Evolutionary conservation across 2,329 filamentous ascomycete species (phyloP).

Genomic region (Cladosporium colombiae): DNA sequence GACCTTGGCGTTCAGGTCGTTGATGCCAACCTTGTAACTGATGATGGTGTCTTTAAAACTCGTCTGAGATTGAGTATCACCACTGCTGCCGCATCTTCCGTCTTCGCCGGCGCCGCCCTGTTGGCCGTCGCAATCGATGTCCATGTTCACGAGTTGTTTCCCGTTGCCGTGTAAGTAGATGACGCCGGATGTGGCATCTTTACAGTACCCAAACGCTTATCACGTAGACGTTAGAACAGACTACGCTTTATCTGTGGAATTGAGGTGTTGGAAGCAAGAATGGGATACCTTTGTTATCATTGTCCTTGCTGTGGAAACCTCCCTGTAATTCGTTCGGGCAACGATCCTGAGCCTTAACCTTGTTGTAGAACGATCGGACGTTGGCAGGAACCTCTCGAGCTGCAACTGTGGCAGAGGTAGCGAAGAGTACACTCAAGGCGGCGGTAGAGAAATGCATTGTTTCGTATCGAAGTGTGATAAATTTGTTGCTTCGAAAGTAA

Average conservation of each 20-base stretch:
- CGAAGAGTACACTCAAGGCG: background rate
- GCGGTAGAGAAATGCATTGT: slow-evolving; percentile 4
- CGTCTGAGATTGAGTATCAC: slow-evolving; percentile 50
- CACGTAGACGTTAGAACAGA: background rate
- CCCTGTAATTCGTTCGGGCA: slow-evolving; percentile 14
- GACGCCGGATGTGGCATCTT: slow-evolving; percentile 16
- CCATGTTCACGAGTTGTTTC: slow-evolving; percentile 54
- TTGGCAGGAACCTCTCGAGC: slow-evolving; percentile 16
- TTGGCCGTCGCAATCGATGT: slow-evolving; percentile 60
- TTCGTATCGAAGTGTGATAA: background rate
- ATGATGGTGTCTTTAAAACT: slow-evolving; percentile 42
- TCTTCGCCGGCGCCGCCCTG: slow-evolving; percentile 37
- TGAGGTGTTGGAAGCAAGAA: background rate
- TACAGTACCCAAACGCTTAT: slow-evolving; percentile 21
- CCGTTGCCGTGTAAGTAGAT: slow-evolving; percentile 53
- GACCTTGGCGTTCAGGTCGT: slow-evolving; percentile 53
- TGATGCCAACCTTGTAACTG: slow-evolving; percentile 33
- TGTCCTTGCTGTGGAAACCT: slow-evolving; percentile 15
- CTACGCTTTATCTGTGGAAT: background rate
- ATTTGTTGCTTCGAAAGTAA: background rate
- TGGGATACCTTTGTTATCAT: slow-evolving; percentile 11
- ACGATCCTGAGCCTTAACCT: slow-evolving; percentile 14
- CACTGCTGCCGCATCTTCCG: slow-evolving; percentile 45
- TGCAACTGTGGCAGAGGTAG: background rate
- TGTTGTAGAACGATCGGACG: slow-evolving; percentile 19